Percentiles rank a stretch among this genome's conserved stretches.
Evolutionary conservation across 2,329 filamentous ascomycete genomes (phyloP).

Genomic region (Cordyceps tenuipes): DNA sequence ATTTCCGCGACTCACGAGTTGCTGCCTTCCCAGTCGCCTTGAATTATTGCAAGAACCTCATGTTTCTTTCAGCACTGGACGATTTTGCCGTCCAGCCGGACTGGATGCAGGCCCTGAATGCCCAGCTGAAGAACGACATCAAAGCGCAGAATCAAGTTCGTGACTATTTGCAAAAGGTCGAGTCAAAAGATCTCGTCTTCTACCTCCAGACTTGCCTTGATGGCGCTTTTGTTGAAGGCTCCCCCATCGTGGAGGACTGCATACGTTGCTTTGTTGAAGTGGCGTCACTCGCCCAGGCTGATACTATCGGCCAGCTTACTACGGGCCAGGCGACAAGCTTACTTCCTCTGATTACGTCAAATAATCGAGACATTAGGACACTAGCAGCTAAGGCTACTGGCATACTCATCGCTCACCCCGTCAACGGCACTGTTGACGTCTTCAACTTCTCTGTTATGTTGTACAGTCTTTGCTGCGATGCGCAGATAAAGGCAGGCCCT

Average conservation of each 20-base stretch:
- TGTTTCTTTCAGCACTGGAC: conserved; percentile 41
- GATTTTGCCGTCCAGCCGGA: conserved; percentile 60
- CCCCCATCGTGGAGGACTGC: conserved; percentile 36
- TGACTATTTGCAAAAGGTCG: conserved; percentile 38
- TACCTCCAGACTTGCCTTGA: conserved; percentile 49
- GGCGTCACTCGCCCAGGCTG: conserved; percentile 42
- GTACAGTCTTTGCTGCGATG: conserved; percentile 34
- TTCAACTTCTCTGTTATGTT: conserved; percentile 24
- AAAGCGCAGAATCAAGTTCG: conserved; percentile 52
- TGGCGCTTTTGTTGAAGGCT: conserved; percentile 41
- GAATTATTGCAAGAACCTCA: conserved; percentile 52
- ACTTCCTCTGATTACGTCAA: conserved; percentile 56
- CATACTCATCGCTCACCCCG: conserved; percentile 62
- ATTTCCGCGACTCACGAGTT: conserved; percentile 38
- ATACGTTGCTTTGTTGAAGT: conserved; percentile 46
- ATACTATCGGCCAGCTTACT: conserved; percentile 41
- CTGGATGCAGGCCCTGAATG: conserved; percentile 76
- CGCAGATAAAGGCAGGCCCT: conserved; percentile 33
- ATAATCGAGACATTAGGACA: conserved; percentile 58
- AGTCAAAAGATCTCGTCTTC: conserved; percentile 30
- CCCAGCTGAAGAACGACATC: conserved; percentile 62
- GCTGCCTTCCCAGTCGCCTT: conserved; percentile 61
- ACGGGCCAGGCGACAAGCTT: conserved; percentile 43
- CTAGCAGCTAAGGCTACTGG: conserved; percentile 65
- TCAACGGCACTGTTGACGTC: conserved; percentile 28